Percentiles rank a stretch among this genome's conserved stretches.
Conservation (phyloP, 2,329 filamentous ascomycete genomes). For the Xylariaceae sp. region DNA sequence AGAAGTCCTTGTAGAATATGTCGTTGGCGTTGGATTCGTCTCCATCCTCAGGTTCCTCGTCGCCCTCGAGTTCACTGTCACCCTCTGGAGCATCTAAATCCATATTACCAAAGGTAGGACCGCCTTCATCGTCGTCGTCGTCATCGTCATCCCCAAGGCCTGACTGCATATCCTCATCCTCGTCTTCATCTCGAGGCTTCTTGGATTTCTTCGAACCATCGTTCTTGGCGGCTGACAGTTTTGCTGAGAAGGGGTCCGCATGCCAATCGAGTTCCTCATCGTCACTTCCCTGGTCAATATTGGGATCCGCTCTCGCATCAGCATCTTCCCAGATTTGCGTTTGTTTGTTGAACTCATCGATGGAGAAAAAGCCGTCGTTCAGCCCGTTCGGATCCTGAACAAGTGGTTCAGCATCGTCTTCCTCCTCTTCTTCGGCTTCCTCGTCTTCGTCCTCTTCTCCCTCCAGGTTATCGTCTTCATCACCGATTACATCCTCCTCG, state of each 20-base stretch:
- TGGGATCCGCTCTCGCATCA: constrained; percentile 70
- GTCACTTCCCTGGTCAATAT: constrained; percentile 69
- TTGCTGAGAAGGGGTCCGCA: constrained; percentile 60
- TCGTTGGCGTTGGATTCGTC: constrained; percentile 71
- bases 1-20: constrained; percentile 89
- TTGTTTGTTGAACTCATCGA: constrained; percentile 94
- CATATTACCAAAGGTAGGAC: constrained; percentile 78
- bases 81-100: constrained; percentile 69
- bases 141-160: constrained; percentile 54
- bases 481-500: constrained; percentile 32
- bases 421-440: constrained; percentile 34
- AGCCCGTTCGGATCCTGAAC: constrained; percentile 73
- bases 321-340: constrained; percentile 84
- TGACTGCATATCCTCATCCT: constrained; percentile 36
- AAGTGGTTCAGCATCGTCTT: constrained; percentile 50
- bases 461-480: constrained; percentile 42
- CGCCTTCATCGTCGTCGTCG: constrained; percentile 62
- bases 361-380: constrained; percentile 97
- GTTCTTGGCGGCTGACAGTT: constrained; percentile 23
- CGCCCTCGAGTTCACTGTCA: constrained; percentile 62
- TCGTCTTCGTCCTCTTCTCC: background rate
- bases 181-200: constrained; percentile 30
- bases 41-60: constrained; percentile 51
- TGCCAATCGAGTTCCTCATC: constrained; percentile 89
- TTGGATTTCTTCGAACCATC: constrained; percentile 33